A percentile compares a stretch with the other conserved stretches of the same genome.
Evolutionary conservation across 164 flowering plant genomes (phyloP).

Genomic region (Umbellularia californica): DNA sequence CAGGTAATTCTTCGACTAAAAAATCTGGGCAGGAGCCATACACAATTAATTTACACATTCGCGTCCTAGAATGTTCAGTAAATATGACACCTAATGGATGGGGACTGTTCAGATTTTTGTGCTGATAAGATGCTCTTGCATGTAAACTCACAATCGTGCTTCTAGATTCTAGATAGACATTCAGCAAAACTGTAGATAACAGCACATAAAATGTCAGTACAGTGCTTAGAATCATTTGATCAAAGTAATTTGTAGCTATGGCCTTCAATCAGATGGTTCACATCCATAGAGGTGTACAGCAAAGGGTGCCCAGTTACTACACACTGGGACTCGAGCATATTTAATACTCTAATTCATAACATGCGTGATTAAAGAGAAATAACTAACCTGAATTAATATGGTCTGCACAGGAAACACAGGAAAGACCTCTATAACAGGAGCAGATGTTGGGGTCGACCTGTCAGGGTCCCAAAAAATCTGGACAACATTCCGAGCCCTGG

Average conservation of each 20-base stretch:
- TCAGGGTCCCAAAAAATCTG: conserved; percentile 38
- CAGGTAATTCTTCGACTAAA: conserved; percentile 30
- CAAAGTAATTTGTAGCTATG: not conserved
- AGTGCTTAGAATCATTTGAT: not conserved
- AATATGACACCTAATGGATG: too few species aligned
- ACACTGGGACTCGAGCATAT: too few species aligned
- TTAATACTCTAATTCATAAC: too few species aligned
- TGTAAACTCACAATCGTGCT: too few species aligned
- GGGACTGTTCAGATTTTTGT: too few species aligned
- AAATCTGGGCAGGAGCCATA: not conserved
- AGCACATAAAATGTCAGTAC: too few species aligned
- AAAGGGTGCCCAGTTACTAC: not conserved
- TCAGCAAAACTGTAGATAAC: not conserved
- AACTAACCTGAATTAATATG: not conserved
- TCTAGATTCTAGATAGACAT: not conserved
- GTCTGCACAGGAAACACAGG: conserved; percentile 40
- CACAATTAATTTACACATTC: not conserved
- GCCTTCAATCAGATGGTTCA: not conserved
- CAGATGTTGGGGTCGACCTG: conserved; percentile 55
- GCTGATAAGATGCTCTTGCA: too few species aligned
- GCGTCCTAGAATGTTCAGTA: not conserved
- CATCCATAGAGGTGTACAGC: not conserved
- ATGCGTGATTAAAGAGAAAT: not conserved
- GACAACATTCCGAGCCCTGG: conserved; percentile 57
- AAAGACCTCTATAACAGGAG: conserved; percentile 58